Evolutionary conservation across 345 rosid species (phyloP).

Genomic region (Trapa bicornis): DNA sequence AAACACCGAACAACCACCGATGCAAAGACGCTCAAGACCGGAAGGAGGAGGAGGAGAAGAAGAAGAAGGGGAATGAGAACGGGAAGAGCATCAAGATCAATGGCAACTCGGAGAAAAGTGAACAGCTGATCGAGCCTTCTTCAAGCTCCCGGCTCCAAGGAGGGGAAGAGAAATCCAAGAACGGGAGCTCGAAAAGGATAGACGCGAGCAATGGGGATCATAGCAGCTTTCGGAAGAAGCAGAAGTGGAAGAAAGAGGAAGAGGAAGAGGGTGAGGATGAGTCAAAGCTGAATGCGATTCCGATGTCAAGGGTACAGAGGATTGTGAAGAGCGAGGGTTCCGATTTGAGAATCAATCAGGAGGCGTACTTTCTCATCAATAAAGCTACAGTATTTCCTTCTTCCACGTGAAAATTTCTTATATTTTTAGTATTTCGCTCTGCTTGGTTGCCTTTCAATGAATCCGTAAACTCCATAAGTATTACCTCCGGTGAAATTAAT

Average conservation of each 20-base stretch:
- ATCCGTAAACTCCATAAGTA: not conserved
- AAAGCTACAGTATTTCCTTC: constrained; percentile 50
- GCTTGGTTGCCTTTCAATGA: not conserved
- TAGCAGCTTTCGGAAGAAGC: constrained; percentile 1
- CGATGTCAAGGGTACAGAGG: constrained; percentile 61
- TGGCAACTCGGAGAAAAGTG: constrained; percentile 4
- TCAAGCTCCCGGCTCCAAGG: constrained; percentile 17
- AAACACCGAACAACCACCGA: constrained; percentile 4
- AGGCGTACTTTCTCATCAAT: constrained; percentile 63
- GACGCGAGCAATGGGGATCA: constrained; percentile 7
- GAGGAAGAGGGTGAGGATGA: constrained; percentile 27
- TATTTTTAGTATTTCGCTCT: not conserved
- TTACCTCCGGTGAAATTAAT: not conserved
- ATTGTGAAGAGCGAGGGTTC: constrained; percentile 42
- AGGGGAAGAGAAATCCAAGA: constrained; percentile 5
- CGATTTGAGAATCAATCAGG: constrained; percentile 28
- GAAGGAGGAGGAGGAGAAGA: constrained; percentile 2
- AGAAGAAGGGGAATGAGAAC: constrained; percentile 2
- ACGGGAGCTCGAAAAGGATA: not conserved
- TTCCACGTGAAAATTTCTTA: not conserved
- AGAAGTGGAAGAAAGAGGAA: constrained; percentile 10
- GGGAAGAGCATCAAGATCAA: constrained; percentile 6
- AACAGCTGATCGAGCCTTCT: constrained; percentile 3
- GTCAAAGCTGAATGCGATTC: constrained; percentile 35
- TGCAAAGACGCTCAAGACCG: not conserved